Conservation (phyloP, 1,284 basidiomycete species). For the Irpex sp. region DNA sequence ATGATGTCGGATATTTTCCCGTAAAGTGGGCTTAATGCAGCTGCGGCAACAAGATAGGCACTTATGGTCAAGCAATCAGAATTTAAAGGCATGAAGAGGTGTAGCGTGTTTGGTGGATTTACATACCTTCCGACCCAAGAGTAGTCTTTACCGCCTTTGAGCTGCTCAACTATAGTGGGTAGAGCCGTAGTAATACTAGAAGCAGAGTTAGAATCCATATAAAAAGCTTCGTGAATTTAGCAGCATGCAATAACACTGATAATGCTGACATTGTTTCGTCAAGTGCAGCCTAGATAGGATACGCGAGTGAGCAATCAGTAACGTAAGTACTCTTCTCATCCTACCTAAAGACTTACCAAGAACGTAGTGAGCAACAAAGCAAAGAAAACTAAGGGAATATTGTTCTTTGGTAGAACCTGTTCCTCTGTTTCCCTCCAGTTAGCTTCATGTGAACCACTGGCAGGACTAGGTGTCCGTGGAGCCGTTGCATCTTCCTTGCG, state of each 20-base stretch:
- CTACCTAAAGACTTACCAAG: slow-evolving; percentile 11
- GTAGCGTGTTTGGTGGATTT: neutral
- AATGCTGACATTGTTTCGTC: slow-evolving; percentile 11
- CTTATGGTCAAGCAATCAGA: slow-evolving; percentile 10
- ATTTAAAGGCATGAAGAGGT: neutral
- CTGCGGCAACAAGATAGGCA: slow-evolving; percentile 33
- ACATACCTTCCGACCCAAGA: slow-evolving; percentile 17
- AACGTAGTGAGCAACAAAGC: slow-evolving; percentile 25
- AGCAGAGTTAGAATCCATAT: too few species aligned
- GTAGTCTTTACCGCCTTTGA: slow-evolving; percentile 18
- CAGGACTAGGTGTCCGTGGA: neutral
- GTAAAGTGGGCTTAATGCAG: slow-evolving; percentile 30
- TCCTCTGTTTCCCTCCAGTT: slow-evolving; percentile 3
- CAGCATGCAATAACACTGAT: too few species aligned
- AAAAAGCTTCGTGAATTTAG: too few species aligned
- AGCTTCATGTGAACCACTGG: neutral
- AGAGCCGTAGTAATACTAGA: slow-evolving; percentile 21
- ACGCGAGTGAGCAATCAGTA: too few species aligned
- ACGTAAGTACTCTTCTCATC: too few species aligned
- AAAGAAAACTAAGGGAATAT: slow-evolving; percentile 18
- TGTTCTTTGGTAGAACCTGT: slow-evolving; percentile 5
- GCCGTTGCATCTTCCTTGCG: neutral
- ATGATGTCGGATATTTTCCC: slow-evolving; percentile 33
- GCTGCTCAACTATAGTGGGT: slow-evolving; percentile 23
- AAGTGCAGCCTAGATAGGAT: slow-evolving; percentile 3